Base-by-base conservation (phyloP, 768 basidiomycete genomes). In the Myochromella boudieri region DNA sequence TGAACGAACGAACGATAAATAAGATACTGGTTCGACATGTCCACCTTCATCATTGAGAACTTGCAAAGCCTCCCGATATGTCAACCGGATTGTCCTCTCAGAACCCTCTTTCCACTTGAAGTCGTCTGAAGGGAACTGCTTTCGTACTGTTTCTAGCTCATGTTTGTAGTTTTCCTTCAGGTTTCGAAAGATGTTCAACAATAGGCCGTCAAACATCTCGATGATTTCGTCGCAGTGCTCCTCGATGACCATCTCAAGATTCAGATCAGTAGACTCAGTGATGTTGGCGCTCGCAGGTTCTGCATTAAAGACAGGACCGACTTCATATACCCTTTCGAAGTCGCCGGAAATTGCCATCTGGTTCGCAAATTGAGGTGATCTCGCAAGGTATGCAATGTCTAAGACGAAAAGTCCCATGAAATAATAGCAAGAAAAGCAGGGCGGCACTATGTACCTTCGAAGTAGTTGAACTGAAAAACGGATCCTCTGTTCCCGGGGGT, bases 301-400 rank as follows among this genome's bases (percentile, higher is more conserved):
- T 11, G 97, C 97, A 52, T 97, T 91, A 76, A 98, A 98, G 45
- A 98, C 95, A 46, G 87, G 83, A 0, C 85, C 97, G 51, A 99
- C 93, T 69, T 99, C 97, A 69, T 95, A 99, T 6, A 99, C 97
- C 24, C 93, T 82, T 67, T 98, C 97, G 62, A 98, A 94, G 70
- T 98, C 97, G 44, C 91, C 94, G 26, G 97, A 92, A 58, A 99
- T 98, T 50, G 89, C 91, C 97, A 99, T 99, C 69, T 99, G 97
- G 68, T 99, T 99, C 40, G 94, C 91, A 12, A 98, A 76, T 63
- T 99, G 97, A 32, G 97, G 97, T 28, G 91, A 94, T 66, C 98
- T 97, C 15, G 97, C 97, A 31, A 99, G 80, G 74, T 78, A 99
- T 2, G 97, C 97, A 55, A 67, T 80, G 24, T 91, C 94, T n/a